phyloP scores from a whole-genome alignment of 2,329 filamentous ascomycete genomes.

The Apiospora arundinis region DNA sequence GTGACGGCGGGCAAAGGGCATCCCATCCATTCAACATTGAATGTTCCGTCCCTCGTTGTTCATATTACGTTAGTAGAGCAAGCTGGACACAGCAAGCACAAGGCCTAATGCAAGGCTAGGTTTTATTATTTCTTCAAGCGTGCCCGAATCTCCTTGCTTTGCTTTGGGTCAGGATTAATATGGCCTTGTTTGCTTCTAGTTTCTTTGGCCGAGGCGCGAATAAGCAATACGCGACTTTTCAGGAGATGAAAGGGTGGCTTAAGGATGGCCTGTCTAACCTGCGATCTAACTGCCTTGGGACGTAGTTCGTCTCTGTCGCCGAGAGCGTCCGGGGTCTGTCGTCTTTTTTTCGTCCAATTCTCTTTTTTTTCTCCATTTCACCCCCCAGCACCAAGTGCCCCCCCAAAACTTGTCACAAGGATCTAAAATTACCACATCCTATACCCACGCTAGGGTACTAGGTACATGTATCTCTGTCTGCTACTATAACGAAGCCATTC shows the following conservation, averaged over 20 bases:
- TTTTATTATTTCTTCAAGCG: not conserved
- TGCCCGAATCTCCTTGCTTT: not conserved
- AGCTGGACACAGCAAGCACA: not conserved
- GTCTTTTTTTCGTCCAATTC: not conserved
- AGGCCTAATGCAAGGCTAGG: conserved; percentile 4
- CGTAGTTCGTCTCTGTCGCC: not conserved
- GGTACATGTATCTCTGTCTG: not conserved
- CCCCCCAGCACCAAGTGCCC: not conserved
- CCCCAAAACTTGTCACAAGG: conserved; percentile 2
- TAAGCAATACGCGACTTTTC: conserved; percentile 7
- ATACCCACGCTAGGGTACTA: not conserved
- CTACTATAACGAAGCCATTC: not conserved
- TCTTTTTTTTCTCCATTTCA: not conserved
- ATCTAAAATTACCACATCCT: conserved; percentile 9
- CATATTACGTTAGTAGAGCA: not conserved
- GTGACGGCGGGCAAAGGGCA: not conserved
- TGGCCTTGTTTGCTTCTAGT: conserved; percentile 7
- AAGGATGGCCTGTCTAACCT: conserved; percentile 17
- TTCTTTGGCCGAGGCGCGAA: not conserved
- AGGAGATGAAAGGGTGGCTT: conserved; percentile 20
- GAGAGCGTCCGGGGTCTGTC: not conserved
- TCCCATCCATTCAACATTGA: no score
- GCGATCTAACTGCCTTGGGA: not conserved
- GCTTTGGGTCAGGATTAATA: no score
- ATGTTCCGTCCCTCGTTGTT: not conserved